Conservation (phyloP, 352 stramenopile genomes). For the Phytophthora megakarya region DNA sequence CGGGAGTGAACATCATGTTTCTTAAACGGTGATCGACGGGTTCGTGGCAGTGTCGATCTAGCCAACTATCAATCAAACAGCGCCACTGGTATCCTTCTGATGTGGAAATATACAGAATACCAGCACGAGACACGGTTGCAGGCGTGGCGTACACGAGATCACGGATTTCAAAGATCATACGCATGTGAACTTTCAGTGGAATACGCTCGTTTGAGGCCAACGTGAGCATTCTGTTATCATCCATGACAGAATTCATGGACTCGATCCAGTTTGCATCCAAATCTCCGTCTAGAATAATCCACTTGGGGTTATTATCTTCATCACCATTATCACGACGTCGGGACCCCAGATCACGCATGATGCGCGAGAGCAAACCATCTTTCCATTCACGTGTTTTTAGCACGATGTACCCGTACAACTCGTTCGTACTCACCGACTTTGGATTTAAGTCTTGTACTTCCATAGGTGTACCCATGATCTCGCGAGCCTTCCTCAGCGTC, state of each 20-base stretch:
- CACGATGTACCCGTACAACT: constrained; percentile 96
- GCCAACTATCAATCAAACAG: constrained; percentile 94
- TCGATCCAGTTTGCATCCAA: constrained; percentile 98
- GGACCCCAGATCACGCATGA: constrained; percentile 95
- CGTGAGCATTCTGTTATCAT: constrained; percentile 97
- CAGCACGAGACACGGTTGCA: constrained; percentile 94
- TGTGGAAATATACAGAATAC: constrained; percentile 96
- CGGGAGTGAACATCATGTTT: constrained; percentile 80
- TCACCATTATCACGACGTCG: constrained; percentile 88
- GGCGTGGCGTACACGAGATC: constrained; percentile 96
- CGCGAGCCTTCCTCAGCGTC: constrained; percentile 89
- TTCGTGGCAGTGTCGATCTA: constrained; percentile 77
- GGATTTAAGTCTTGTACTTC: constrained; percentile 95
- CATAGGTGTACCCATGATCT: constrained; percentile 88
- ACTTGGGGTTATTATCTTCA: constrained; percentile 94
- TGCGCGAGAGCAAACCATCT: constrained; percentile 94
- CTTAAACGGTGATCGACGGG: constrained; percentile 67
- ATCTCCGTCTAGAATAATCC: constrained; percentile 97
- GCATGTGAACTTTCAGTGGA: constrained; percentile 95
- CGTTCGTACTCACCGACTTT: constrained; percentile 95
- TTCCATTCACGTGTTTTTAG: constrained; percentile 96
- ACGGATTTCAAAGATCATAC: constrained; percentile 98
- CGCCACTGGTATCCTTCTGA: constrained; percentile 95
- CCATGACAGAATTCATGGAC: constrained; percentile 97
- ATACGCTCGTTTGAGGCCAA: constrained; percentile 97